Evolutionary conservation across 805 yeast species (phyloP), one percentile per base, ranked within the genome.

Genomic region (Saturnispora hagleri): DNA sequence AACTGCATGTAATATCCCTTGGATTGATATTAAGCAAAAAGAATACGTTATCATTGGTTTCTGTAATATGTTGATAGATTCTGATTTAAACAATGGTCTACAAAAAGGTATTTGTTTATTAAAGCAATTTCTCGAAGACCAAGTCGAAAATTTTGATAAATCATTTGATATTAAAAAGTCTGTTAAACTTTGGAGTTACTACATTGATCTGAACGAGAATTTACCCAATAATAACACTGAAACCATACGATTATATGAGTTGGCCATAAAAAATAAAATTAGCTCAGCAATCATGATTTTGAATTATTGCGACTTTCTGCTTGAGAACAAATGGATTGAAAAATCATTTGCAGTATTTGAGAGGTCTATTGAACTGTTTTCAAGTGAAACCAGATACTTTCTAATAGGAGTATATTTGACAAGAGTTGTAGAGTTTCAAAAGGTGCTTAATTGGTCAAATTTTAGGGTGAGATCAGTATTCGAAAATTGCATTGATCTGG

Each of bases 11-110:
- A 80, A 81, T 51, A 90, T 89, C 0, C 90, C 89, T 5, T 89
- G 75, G 66, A 74, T 70, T 26, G 67, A 73, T 15, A 67, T 80
- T 0, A 77, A 78, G 22, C 96, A 89, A 54, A 66, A 89, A 20
- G 86, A 82, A 2, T 75, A 75, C 3, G 64, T 90, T 6, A 86
- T 89, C 77, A 69, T 79, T n/a, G 75, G 74, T 17, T 90, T 97
- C 96, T 73, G 84, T 5, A 85, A 85, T 52, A 68, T 79, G 66
- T 84, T 83, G 53, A 59, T 86, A 31, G 68, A 75, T 24, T 69
- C 70, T 53, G 57, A 58, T 20, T 67, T 74, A 0, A 55, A 53
- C 0, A 33, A 51, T 5, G 44, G 40, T 31, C 17, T 49, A 12
- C 13, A 13, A 5, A 13, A 17, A 17, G 51, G 51, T 2, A 13